These are phyloP conservation scores for Alternaria conjuncta DNA, from an alignment of 2,329 filamentous ascomycete genomes.

Conservation along the genomic window DNA sequence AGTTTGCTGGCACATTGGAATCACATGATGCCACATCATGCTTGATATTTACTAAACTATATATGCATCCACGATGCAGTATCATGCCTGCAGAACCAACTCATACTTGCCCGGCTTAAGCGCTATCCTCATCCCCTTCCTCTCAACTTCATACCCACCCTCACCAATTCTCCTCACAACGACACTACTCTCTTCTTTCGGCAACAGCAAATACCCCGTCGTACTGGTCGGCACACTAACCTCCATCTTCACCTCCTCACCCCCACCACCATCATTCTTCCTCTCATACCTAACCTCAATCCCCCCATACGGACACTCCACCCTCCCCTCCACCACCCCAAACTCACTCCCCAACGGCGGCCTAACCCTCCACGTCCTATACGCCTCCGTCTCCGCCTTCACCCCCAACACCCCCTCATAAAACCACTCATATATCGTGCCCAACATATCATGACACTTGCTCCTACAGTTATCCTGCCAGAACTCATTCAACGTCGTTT, in stretches of 20 bases:
- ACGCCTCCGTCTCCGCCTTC: slow-evolving; percentile 48
- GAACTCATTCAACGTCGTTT: slow-evolving; percentile 54
- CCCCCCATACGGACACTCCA: slow-evolving; percentile 51
- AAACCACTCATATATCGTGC: slow-evolving; percentile 58
- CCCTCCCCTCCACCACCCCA: slow-evolving; percentile 44
- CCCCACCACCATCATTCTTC: not conserved
- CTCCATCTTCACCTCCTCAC: slow-evolving; percentile 15
- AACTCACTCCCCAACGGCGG: slow-evolving; percentile 53
- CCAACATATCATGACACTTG: slow-evolving; percentile 59
- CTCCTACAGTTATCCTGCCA: slow-evolving; percentile 54
- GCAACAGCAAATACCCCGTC: slow-evolving; percentile 20
- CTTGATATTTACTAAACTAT: not conserved
- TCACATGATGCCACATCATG: not conserved
- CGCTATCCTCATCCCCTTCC: not conserved
- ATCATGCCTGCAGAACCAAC: not conserved
- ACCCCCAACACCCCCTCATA: slow-evolving; percentile 53
- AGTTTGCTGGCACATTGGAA: not conserved
- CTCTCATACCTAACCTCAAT: slow-evolving; percentile 39
- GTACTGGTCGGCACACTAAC: slow-evolving; percentile 34
- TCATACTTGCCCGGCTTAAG: not conserved
- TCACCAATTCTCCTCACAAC: not conserved
- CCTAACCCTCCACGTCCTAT: slow-evolving; percentile 50
- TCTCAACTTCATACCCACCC: not conserved
- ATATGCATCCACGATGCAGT: not conserved
- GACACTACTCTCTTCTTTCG: not conserved